These are phyloP conservation scores for Penicillium flavigenum DNA, from an alignment of 495 filamentous ascomycete species.

Conservation along the genomic window DNA sequence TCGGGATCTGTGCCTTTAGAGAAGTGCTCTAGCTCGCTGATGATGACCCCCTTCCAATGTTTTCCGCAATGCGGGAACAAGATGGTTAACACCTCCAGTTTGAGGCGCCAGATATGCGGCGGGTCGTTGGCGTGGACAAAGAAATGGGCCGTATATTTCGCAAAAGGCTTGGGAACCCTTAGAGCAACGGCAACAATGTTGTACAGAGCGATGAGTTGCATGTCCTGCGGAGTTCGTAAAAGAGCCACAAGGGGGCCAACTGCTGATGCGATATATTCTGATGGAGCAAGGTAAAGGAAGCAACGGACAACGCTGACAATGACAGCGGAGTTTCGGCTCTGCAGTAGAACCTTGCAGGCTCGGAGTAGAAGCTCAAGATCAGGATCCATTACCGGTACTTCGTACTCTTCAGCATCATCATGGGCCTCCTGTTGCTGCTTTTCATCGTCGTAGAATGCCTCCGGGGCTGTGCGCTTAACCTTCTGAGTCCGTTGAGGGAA, in stretches of 20 bases:
- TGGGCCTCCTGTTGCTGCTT: slow-evolving; percentile 47
- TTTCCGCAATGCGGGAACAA: slow-evolving; percentile 79
- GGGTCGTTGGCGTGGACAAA: slow-evolving; percentile 78
- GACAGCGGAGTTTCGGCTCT: slow-evolving; percentile 89
- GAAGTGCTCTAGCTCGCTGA: slow-evolving; percentile 92
- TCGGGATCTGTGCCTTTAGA: slow-evolving; percentile 71
- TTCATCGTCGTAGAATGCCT: slow-evolving; percentile 79
- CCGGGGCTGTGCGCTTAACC: slow-evolving; percentile 52
- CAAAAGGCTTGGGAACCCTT: slow-evolving; percentile 68
- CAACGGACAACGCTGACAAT: slow-evolving; percentile 83
- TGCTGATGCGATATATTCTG: slow-evolving; percentile 65
- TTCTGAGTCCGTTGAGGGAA: slow-evolving; percentile 70
- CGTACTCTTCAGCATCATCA: slow-evolving; percentile 50
- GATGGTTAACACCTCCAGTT: slow-evolving; percentile 84
- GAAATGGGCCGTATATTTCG: slow-evolving; percentile 82
- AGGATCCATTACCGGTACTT: slow-evolving; percentile 66
- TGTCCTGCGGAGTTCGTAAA: slow-evolving; percentile 78
- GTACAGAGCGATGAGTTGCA: slow-evolving; percentile 83
- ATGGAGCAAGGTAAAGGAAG: slow-evolving; percentile 78
- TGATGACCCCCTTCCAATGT: slow-evolving; percentile 77
- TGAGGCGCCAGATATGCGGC: slow-evolving; percentile 81
- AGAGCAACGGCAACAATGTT: slow-evolving; percentile 91
- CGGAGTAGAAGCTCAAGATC: slow-evolving; percentile 83
- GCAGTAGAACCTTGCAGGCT: slow-evolving; percentile 76
- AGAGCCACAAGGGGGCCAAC: slow-evolving; percentile 84